Conservation (phyloP, 495 filamentous ascomycete species). For the Bryoglossum gracile region DNA sequence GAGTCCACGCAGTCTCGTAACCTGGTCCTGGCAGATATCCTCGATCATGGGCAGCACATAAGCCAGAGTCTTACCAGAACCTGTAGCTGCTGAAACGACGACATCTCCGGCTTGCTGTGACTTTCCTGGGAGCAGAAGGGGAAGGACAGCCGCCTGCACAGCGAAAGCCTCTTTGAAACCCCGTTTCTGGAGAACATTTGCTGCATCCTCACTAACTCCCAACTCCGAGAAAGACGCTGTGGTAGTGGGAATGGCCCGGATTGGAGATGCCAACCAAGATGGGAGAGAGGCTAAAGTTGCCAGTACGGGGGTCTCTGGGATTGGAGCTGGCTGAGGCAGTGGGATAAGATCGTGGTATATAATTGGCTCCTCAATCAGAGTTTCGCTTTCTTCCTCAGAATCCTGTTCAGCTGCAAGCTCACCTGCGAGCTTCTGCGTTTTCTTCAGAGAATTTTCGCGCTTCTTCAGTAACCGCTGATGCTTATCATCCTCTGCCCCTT, state of each 20-base stretch:
- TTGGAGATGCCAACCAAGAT: constrained; percentile 68
- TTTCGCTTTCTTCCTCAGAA: constrained; percentile 21
- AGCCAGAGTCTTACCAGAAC: constrained; percentile 88
- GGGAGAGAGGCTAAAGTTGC: constrained; percentile 51
- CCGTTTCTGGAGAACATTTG: constrained; percentile 54
- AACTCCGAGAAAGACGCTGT: constrained; percentile 56
- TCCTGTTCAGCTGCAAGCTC: constrained; percentile 18
- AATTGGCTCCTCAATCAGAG: constrained; percentile 29
- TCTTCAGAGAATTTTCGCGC: constrained; percentile 38
- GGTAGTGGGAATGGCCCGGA: constrained; percentile 50
- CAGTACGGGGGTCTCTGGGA: constrained; percentile 42
- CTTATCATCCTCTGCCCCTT: constrained; percentile 25
- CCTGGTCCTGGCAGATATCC: constrained; percentile 50
- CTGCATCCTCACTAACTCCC: constrained; percentile 44
- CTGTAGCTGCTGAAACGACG: constrained; percentile 82
- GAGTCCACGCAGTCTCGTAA: constrained; percentile 61
- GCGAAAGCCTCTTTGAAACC: constrained; percentile 73
- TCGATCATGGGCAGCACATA: constrained; percentile 84
- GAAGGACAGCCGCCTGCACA: constrained; percentile 75
- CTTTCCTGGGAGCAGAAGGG: constrained; percentile 58
- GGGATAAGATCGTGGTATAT: constrained; percentile 65
- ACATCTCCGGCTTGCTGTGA: constrained; percentile 59
- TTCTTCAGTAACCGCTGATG: constrained; percentile 42
- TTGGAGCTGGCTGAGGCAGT: constrained; percentile 65
- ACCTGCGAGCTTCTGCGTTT: constrained; percentile 21